Evolutionary conservation across 1,284 basidiomycete genomes (phyloP), one percentile per base, ranked within the genome.

Genomic region (Cryptococcus floricola): DNA sequence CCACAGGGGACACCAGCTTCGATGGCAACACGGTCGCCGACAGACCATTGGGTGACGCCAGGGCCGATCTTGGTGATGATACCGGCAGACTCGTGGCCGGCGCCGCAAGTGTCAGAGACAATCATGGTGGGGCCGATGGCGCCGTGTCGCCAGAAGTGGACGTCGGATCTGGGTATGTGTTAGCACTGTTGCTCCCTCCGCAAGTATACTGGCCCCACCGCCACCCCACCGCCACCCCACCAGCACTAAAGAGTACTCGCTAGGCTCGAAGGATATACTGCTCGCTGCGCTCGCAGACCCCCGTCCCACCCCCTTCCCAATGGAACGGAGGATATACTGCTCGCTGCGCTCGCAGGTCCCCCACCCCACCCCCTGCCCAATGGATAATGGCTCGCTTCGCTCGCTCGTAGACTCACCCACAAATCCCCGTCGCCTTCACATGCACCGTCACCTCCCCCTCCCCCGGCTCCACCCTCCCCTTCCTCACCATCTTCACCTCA

Each of bases 111-210:
- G 41, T 50, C 49, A 10, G 66, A 70, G 43, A 78, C 77, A 37
- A 78, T 71, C 64, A 68, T 69, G 12, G 74, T 76, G 3, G 72
- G 70, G 42, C 70, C 77, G 47, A 79, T 78, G 23, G 71, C 68
- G 27, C 78, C 80, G 60, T 81, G 80, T 67, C 81, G 78, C 80
- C 79, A 81, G 63, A 81, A 81, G 63, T 81, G 80, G 2, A 80
- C 79, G 61, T 80, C 80, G 25, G 76, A 78, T 10, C 75, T 77
- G 58, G 25, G n/a, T 14, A 19, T 34, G 44, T n/a, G 25, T n/a
- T 8, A 39, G 16, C 5, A 48, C 42, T 46, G 50, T 39, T 39
- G 48, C 28, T 23, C 25, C 2, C n/a, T 8, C 31, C 10, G 49
- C n/a, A 39, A 34, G 31, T 34, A 34, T 34, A 34, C 31, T 23